Conservation (phyloP, 257 asterid genomes). For the Solanum infundibuliforme region DNA sequence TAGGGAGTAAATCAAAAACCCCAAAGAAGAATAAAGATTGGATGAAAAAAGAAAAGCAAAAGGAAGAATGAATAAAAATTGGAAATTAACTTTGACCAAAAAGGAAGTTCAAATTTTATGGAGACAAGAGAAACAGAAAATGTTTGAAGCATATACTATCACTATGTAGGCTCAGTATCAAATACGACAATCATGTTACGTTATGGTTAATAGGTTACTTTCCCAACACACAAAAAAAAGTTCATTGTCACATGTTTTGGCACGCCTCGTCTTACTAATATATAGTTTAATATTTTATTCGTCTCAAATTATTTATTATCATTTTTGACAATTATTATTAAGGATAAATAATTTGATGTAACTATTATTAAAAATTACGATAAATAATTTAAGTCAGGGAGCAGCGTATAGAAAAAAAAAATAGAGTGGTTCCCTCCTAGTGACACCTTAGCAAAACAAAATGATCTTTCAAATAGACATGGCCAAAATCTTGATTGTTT, state of each 20-base stretch:
- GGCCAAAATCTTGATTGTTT: background rate
- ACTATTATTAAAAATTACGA: no score
- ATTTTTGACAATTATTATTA: background rate
- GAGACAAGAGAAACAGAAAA: background rate
- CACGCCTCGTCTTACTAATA: background rate
- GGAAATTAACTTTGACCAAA: background rate
- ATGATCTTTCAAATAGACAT: background rate
- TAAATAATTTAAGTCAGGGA: no score
- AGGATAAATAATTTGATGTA: no score
- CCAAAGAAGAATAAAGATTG: background rate
- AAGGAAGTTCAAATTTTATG: background rate
- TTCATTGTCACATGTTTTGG: background rate
- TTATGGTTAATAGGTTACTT: background rate
- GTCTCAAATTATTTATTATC: accelerated
- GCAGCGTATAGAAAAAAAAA: accelerated
- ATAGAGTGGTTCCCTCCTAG: background rate
- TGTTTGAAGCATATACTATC: background rate
- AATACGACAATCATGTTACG: background rate
- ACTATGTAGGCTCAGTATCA: background rate
- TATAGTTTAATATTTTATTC: background rate
- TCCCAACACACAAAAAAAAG: background rate
- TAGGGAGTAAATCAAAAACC: background rate
- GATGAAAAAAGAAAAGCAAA: background rate
- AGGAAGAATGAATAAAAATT: background rate
- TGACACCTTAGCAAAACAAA: background rate